Percentiles rank a stretch among this genome's conserved stretches.
Conservation (phyloP, 257 asterid genomes). For the Leonotis leonurus region DNA sequence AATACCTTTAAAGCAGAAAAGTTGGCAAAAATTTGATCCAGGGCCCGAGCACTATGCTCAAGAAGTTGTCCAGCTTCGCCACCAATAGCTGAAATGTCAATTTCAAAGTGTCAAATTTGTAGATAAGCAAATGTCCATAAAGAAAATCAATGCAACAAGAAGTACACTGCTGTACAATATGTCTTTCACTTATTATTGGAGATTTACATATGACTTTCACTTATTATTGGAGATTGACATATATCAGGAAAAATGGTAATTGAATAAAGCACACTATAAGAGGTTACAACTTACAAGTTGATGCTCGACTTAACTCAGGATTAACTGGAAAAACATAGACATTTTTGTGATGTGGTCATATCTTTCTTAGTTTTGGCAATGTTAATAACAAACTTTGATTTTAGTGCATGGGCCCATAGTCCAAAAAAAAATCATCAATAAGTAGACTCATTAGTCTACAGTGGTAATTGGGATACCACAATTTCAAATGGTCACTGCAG, state of each 20-base stretch:
- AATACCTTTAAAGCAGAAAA: constrained; percentile 57
- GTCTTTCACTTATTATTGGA: too few species aligned
- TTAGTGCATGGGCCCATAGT: neutral
- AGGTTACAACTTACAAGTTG: neutral
- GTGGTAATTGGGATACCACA: neutral
- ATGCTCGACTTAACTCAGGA: neutral
- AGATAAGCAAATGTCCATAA: neutral
- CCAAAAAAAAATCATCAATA: neutral
- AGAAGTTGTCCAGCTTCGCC: constrained; percentile 68
- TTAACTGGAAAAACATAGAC: neutral
- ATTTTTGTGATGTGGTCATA: neutral
- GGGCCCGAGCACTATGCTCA: constrained; percentile 62
- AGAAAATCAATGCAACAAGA: constrained; percentile 11
- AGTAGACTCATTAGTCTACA: neutral
- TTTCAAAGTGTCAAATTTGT: neutral
- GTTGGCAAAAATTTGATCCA: constrained; percentile 77
- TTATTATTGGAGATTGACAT: neutral
- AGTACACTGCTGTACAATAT: too few species aligned
- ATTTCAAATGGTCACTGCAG: too few species aligned
- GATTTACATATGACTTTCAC: neutral
- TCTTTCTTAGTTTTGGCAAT: neutral
- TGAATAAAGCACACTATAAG: neutral
- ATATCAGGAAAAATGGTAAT: neutral
- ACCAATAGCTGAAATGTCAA: constrained; percentile 61
- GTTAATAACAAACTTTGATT: neutral